These are phyloP conservation scores for Phialemoniopsis sp. DNA, from an alignment of 2,329 filamentous ascomycete genomes.

Conservation along the genomic window DNA sequence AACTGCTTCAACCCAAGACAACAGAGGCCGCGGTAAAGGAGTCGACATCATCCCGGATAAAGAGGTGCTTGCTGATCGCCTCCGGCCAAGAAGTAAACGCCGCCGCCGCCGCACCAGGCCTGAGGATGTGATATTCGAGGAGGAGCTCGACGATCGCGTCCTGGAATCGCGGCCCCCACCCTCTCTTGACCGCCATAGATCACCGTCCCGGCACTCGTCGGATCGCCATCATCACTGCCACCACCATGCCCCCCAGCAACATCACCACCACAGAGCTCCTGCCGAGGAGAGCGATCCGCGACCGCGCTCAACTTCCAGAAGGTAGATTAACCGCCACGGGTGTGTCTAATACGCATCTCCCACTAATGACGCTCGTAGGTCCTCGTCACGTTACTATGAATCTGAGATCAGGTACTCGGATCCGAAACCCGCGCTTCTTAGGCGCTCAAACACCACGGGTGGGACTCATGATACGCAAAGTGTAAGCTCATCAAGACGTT, in stretches of 20 bases:
- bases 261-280: conserved; percentile 3
- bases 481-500: conserved; percentile 28
- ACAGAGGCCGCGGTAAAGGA: conserved; percentile 2
- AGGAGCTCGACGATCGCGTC: conserved; percentile 7
- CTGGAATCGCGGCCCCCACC: background rate
- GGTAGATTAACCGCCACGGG: conserved; percentile 6
- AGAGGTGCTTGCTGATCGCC: conserved; percentile 8
- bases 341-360: too few species aligned
- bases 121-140: conserved; percentile 9
- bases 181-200: conserved; percentile 10
- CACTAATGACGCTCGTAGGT: conserved; percentile 12
- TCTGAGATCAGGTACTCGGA: conserved; percentile 23
- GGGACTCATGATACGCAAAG: conserved; percentile 28
- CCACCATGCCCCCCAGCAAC: conserved; percentile 7
- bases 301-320: conserved; percentile 6
- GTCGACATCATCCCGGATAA: conserved; percentile 5
- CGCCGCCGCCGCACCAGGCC: conserved; percentile 4
- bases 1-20: conserved; percentile 25
- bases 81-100: conserved; percentile 4
- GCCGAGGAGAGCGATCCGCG: conserved; percentile 5
- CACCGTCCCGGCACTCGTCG: conserved; percentile 15
- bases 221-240: conserved; percentile 7
- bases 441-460: conserved; percentile 25
- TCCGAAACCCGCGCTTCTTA: conserved; percentile 21
- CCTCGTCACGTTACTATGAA: conserved; percentile 16